Conservation (phyloP, 306 rosid genomes). For the Myrica gale region DNA sequence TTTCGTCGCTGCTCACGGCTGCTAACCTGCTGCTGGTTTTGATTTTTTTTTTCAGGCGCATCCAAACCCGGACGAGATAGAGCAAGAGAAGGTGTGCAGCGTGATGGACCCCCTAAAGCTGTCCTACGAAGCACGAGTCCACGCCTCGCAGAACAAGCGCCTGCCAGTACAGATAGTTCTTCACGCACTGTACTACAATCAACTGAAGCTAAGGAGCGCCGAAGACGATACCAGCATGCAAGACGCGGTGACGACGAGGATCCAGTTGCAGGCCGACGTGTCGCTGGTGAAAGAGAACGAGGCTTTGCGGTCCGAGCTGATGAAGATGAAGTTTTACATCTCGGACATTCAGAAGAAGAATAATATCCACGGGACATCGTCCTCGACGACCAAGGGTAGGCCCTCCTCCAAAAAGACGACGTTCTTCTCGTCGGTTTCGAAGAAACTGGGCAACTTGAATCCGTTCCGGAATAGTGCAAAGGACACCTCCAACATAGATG, state of each 20-base stretch:
- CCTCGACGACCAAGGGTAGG: slow-evolving; percentile 22
- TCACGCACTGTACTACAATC: slow-evolving; percentile 85
- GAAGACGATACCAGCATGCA: slow-evolving; percentile 23
- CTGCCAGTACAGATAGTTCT: slow-evolving; percentile 79
- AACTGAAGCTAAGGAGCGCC: slow-evolving; percentile 75
- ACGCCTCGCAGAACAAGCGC: slow-evolving; percentile 86
- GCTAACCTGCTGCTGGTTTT: background rate
- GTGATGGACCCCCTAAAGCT: slow-evolving; percentile 78
- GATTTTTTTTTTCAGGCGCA: slow-evolving; percentile 50
- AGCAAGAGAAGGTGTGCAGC: slow-evolving; percentile 82
- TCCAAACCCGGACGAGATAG: slow-evolving; percentile 75
- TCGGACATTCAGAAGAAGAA: slow-evolving; percentile 56
- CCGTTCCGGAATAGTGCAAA: slow-evolving; percentile 79
- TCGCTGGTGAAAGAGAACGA: slow-evolving; percentile 77
- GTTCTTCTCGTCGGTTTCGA: slow-evolving; percentile 68
- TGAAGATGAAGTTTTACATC: slow-evolving; percentile 74
- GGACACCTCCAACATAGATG: slow-evolving; percentile 63
- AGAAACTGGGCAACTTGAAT: slow-evolving; percentile 69
- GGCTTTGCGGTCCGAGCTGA: slow-evolving; percentile 57
- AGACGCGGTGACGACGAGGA: slow-evolving; percentile 26
- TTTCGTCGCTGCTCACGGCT: background rate
- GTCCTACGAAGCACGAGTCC: slow-evolving; percentile 78
- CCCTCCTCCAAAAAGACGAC: slow-evolving; percentile 37
- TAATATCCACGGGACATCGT: slow-evolving; percentile 25
- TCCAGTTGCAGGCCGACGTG: slow-evolving; percentile 63